Conservation (phyloP, 2,329 filamentous ascomycete species). For the Verticillium alfalfae region DNA sequence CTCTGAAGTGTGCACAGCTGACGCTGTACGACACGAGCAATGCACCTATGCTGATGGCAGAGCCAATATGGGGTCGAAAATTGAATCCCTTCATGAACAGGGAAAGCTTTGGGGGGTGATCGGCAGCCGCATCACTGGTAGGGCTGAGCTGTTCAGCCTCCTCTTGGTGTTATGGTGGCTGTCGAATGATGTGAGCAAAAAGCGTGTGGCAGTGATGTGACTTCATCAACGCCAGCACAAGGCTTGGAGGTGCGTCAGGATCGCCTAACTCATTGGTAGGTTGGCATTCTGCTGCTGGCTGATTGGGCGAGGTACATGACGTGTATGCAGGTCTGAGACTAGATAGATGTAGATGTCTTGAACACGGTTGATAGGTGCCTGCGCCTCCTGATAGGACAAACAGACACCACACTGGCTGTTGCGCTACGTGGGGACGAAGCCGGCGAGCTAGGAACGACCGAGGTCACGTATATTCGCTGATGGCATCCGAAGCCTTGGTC, state of each 20-base stretch:
- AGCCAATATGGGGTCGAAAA: no score
- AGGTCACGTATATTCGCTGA: not conserved
- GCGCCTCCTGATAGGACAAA: not conserved
- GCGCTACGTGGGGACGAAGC: not conserved
- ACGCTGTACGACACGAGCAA: not conserved
- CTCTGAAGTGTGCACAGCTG: not conserved
- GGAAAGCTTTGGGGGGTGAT: not conserved
- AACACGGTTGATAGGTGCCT: not conserved
- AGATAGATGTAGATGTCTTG: not conserved
- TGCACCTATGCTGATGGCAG: not conserved
- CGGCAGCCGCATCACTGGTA: not conserved
- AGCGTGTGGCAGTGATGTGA: not conserved
- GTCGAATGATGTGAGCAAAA: not conserved
- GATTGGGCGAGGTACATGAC: not conserved
- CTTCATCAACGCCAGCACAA: not conserved
- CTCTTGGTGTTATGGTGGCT: not conserved
- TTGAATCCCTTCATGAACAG: no score
- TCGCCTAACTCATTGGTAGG: not conserved
- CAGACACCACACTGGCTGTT: not conserved
- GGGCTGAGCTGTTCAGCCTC: not conserved
- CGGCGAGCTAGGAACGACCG: not conserved
- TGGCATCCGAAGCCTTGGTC: not conserved
- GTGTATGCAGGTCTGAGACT: not conserved
- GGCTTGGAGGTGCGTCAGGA: not conserved
- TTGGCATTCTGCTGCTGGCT: not conserved